Conservation (phyloP, 2,329 filamentous ascomycete species). For the Colletotrichum tamarilloi region DNA sequence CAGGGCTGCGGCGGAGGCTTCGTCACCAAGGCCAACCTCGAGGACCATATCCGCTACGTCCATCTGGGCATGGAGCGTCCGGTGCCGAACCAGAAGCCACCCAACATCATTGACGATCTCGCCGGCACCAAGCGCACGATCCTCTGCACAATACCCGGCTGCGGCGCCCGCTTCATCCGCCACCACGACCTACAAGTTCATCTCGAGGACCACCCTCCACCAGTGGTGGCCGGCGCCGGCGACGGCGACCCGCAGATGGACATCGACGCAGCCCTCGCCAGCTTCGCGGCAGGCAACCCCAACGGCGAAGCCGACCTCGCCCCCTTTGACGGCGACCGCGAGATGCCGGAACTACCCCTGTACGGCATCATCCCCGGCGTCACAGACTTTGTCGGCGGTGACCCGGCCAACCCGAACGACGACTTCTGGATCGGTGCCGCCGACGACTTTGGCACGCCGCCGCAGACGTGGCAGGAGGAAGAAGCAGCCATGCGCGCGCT, state of each 20-base stretch:
- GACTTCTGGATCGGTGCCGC: slow-evolving; percentile 46
- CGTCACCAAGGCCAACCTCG: slow-evolving; percentile 80
- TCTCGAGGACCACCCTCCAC: slow-evolving; percentile 46
- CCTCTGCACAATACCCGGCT: slow-evolving; percentile 54
- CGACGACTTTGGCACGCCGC: slow-evolving; percentile 42
- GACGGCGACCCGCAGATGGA: slow-evolving; percentile 16
- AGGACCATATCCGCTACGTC: slow-evolving; percentile 85
- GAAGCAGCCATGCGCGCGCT: slow-evolving; percentile 57
- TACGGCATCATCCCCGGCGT: slow-evolving; percentile 30
- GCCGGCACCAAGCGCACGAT: slow-evolving; percentile 57
- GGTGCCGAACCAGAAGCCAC: slow-evolving; percentile 29
- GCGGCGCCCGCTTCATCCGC: slow-evolving; percentile 59
- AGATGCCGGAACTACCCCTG: slow-evolving; percentile 34
- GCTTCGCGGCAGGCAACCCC: slow-evolving; percentile 37
- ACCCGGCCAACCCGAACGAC: slow-evolving; percentile 21
- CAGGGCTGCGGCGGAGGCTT: slow-evolving; percentile 82
- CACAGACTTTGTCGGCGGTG: slow-evolving; percentile 5
- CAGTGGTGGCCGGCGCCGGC: not conserved
- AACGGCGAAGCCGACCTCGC: not conserved
- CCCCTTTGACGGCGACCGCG: slow-evolving; percentile 21
- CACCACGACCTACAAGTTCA: slow-evolving; percentile 63
- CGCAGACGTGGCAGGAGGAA: slow-evolving; percentile 54
- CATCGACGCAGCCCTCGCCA: slow-evolving; percentile 33
- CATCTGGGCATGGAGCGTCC: slow-evolving; percentile 74
- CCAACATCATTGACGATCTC: slow-evolving; percentile 55